Evolutionary conservation across 2,329 filamentous ascomycete genomes (phyloP).

Genomic region (Ceratocystis colombiana): DNA sequence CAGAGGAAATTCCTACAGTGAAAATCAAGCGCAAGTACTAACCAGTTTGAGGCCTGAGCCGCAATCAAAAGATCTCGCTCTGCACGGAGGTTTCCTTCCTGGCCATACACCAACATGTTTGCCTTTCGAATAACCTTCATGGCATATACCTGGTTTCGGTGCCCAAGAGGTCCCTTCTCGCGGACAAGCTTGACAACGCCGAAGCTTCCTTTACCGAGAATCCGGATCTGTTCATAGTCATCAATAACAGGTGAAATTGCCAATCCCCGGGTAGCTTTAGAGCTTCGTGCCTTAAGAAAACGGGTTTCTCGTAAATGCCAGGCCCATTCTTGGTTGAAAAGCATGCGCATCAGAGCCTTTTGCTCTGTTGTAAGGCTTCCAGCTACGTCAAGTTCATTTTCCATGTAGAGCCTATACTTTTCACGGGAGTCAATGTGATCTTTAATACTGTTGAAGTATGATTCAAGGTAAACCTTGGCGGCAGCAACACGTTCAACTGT

Average conservation of each 20-base stretch:
- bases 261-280: conserved; percentile 31
- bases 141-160: conserved; percentile 57
- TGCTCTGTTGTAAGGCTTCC: conserved; percentile 47
- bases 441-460: conserved; percentile 65
- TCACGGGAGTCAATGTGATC: conserved; percentile 35
- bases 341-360: conserved; percentile 42
- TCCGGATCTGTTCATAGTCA: conserved; percentile 70
- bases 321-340: conserved; percentile 58
- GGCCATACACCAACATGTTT: conserved; percentile 79
- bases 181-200: conserved; percentile 80
- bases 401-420: conserved; percentile 33
- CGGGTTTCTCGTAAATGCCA: conserved; percentile 65
- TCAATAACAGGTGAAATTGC: conserved; percentile 18
- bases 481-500: conserved; percentile 72
- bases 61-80: conserved; percentile 87
- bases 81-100: conserved; percentile 84
- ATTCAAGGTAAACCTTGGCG: conserved; percentile 79
- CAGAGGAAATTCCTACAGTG: neutral
- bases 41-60: conserved; percentile 77
- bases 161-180: conserved; percentile 38
- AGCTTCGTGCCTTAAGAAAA: conserved; percentile 53
- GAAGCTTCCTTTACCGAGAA: conserved; percentile 89
- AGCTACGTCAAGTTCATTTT: conserved; percentile 46
- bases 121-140: conserved; percentile 98
- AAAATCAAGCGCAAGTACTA: conserved; percentile 27